Evolutionary conservation across 352 stramenopile species (phyloP).

Genomic region (Globisporangium barbulae): DNA sequence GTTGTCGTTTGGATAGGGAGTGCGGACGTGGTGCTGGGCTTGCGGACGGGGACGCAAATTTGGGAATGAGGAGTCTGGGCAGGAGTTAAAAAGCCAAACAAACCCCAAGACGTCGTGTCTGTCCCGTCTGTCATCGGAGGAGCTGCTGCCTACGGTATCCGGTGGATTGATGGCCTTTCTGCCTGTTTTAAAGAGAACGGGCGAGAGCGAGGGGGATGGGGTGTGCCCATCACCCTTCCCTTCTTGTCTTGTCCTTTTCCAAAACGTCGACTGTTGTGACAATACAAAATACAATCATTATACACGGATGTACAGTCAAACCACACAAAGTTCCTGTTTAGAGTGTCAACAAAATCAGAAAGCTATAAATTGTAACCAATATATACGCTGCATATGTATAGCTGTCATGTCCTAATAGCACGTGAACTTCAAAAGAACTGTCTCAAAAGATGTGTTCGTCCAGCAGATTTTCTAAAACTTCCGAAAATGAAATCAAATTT

Average conservation of each 20-base stretch:
- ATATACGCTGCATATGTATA: too few relatives aligned
- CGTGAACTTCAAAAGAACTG: not conserved
- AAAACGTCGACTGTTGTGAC: not conserved
- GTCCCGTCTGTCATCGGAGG: not conserved
- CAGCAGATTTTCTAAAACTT: not conserved
- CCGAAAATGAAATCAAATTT: not conserved
- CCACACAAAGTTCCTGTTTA: too few relatives aligned
- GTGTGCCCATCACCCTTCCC: not conserved
- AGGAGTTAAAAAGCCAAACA: conserved; percentile 1
- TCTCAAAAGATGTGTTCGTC: not conserved
- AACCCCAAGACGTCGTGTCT: conserved; percentile 1
- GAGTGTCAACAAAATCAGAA: too few relatives aligned
- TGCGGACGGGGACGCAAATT: conserved; percentile 33
- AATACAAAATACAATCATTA: not conserved
- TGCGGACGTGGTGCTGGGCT: conserved; percentile 6
- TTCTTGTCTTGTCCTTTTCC: conserved; percentile 1
- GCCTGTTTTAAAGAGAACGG: not conserved
- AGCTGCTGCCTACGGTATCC: not conserved
- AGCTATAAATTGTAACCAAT: too few relatives aligned
- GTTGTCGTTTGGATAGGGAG: not conserved
- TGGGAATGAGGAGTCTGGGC: conserved; percentile 27
- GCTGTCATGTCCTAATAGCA: too few relatives aligned
- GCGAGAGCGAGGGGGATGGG: not conserved
- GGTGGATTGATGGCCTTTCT: not conserved
- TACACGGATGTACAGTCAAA: not conserved